Conservation (phyloP, 352 stramenopile genomes). For the Pythium brassicae region DNA sequence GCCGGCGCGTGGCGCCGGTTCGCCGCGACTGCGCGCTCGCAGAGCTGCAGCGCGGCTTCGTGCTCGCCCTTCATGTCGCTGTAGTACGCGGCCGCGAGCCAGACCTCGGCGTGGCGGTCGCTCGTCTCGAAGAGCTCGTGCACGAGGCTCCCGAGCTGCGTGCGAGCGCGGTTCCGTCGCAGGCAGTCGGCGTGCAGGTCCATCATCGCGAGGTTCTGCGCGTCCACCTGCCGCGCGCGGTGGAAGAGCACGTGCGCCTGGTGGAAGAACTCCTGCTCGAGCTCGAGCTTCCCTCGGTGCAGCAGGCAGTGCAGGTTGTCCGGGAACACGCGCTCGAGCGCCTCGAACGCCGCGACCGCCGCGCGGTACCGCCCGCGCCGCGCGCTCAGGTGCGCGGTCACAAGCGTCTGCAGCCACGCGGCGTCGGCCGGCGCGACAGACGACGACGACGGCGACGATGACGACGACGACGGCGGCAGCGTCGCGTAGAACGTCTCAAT, state of each 20-base stretch:
- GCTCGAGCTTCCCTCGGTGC: slow-evolving; percentile 47
- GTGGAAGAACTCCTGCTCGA: slow-evolving; percentile 59
- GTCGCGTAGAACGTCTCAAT: slow-evolving; percentile 51
- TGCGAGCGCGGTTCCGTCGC: slow-evolving; percentile 33
- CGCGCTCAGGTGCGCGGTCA: slow-evolving; percentile 47
- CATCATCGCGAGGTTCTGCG: slow-evolving; percentile 57
- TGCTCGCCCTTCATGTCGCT: slow-evolving; percentile 70
- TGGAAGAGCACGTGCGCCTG: slow-evolving; percentile 50
- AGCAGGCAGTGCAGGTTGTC: slow-evolving; percentile 64
- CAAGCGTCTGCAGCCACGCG: slow-evolving; percentile 56
- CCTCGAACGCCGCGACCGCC: slow-evolving; percentile 31
- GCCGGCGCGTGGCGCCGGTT: slow-evolving; percentile 38
- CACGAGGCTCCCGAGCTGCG: slow-evolving; percentile 62
- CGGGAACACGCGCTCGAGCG: slow-evolving; percentile 44
- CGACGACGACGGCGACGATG: too few species aligned
- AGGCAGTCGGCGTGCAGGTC: slow-evolving; percentile 65
- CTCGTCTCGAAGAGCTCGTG: slow-evolving; percentile 68
- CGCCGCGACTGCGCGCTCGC: slow-evolving; percentile 50
- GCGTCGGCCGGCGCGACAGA: slow-evolving; percentile 24
- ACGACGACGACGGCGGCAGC: slow-evolving; percentile 12
- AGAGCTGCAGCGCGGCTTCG: slow-evolving; percentile 67
- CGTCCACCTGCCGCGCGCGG: slow-evolving; percentile 56
- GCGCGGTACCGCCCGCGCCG: slow-evolving; percentile 35
- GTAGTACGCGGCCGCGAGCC: slow-evolving; percentile 74
- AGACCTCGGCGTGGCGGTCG: slow-evolving; percentile 43